Evolutionary conservation across 441 rosid species (phyloP), one percentile per base, ranked within the genome.

Genomic region (Populus tomentosa): DNA sequence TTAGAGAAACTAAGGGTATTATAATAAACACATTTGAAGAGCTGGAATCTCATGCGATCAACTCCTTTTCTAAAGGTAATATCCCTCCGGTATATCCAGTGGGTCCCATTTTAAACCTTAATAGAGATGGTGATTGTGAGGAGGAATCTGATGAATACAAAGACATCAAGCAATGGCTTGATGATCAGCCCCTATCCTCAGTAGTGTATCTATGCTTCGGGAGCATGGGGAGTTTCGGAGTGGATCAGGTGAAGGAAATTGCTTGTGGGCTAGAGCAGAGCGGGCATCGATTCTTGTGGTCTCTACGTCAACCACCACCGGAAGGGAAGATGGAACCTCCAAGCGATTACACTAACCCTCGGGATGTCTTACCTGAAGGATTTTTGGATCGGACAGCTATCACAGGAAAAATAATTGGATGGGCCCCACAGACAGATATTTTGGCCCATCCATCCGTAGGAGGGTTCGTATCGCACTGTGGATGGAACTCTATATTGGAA

Each of bases 401-500:
- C 3, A 56, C 0, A 6, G 62, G 62, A 20, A 56, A 56, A 56
- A 7, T 56, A 18, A 56, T 18, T 6, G 62, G 62, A 56, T 56
- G 62, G 62, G 23, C 3, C 21, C 62, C 62, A 0, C 21, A 56
- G 21, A 6, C 6, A 0, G 21, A 56, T 20, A 56, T 56, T 1
- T 18, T 56, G 8, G 8, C 9, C 1, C 62, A 56, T 56, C 62
- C 62, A 56, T 56, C 62, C 6, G 62, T 56, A 6, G 21, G 62
- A 18, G 62, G 62, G 9, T 53, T 53, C 1, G 62, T 56, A 6
- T 56, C 62, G 2, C 62, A 80, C 36, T 82, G 82, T n/a, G 76
- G 84, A 5, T 78, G 81, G 84, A 78, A 78, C 26, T 78, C 78
- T 9, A 16, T 21, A n/a, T 13, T 78, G 72, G 79, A 81, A 69